phyloP scores from a whole-genome alignment of 345 rosid species.

The Clarkia xantiana region DNA sequence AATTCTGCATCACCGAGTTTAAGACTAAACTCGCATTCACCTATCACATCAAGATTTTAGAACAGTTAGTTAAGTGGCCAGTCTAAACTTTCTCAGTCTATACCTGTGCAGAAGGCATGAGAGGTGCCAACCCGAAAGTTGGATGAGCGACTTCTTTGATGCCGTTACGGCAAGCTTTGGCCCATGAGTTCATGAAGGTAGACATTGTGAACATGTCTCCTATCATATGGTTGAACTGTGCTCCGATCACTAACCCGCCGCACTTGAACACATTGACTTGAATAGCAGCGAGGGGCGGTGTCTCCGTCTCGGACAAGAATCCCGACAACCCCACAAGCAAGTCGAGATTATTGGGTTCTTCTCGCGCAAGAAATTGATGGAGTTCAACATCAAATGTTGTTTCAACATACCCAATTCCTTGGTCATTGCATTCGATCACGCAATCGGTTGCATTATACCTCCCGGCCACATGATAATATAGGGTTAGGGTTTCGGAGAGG shows the following conservation, averaged over 20 bases:
- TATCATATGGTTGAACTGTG: constrained; percentile 5
- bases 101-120: no score
- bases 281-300: constrained; percentile 5
- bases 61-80: no score
- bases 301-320: not conserved
- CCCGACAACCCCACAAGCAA: constrained; percentile 1
- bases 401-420: constrained; percentile 13
- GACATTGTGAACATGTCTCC: not conserved
- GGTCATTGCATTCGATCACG: constrained; percentile 14
- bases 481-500: not conserved
- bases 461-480: constrained; percentile 4
- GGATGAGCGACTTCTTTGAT: not conserved
- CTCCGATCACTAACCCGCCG: not conserved
- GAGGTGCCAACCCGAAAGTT: not conserved
- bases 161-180: not conserved
- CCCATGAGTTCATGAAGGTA: not conserved
- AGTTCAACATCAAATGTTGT: constrained; percentile 7
- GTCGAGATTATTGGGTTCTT: not conserved
- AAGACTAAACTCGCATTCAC: no score
- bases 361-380: constrained; percentile 4
- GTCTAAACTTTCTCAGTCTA: no score
- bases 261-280: constrained; percentile 12
- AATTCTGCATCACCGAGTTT: no score
- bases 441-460: not conserved
- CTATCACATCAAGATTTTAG: no score